Percentiles rank a stretch among this genome's conserved stretches.
These are phyloP conservation scores for Xylariaceae sp. DNA, from an alignment of 2,329 filamentous ascomycete species.

Conservation along the genomic window DNA sequence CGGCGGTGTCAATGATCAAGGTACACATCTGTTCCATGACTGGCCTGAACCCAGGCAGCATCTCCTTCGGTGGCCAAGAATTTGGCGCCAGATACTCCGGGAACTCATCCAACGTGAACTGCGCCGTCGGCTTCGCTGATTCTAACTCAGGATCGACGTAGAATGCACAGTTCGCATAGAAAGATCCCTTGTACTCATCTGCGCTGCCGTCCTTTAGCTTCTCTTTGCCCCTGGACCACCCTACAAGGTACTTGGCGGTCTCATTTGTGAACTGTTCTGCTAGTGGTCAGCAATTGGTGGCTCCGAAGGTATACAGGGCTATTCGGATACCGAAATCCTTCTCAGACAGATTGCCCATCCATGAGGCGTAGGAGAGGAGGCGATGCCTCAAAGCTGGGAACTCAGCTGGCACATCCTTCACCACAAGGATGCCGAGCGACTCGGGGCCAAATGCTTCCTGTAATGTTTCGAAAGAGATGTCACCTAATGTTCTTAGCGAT, in stretches of 20 bases:
- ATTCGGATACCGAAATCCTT: constrained; percentile 59
- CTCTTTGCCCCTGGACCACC: constrained; percentile 80
- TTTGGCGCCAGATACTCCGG: constrained; percentile 88
- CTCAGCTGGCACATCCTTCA: constrained; percentile 71
- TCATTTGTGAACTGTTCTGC: constrained; percentile 54
- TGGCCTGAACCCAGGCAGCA: constrained; percentile 70
- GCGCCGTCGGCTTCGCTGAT: constrained; percentile 56
- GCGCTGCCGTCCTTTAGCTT: constrained; percentile 72
- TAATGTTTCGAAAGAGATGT: constrained; percentile 63
- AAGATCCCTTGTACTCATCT: constrained; percentile 78
- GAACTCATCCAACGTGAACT: constrained; percentile 60
- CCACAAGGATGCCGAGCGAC: constrained; percentile 89
- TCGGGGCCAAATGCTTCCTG: constrained; percentile 83
- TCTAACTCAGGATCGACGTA: constrained; percentile 62
- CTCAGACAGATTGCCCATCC: constrained; percentile 74
- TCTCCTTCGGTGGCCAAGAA: constrained; percentile 70
- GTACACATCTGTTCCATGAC: constrained; percentile 72
- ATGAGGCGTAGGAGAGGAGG: constrained; percentile 81
- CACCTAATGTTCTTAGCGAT: constrained; percentile 43
- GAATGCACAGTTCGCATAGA: constrained; percentile 79
- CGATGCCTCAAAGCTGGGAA: constrained; percentile 69
- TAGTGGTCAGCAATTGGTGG: constrained; percentile 2
- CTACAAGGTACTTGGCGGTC: constrained; percentile 60
- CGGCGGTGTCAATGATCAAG: constrained; percentile 84
- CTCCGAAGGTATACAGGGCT: neutral